Conservation (phyloP, 2,329 filamentous ascomycete genomes). For the Paraphaeosphaeria minitans region DNA sequence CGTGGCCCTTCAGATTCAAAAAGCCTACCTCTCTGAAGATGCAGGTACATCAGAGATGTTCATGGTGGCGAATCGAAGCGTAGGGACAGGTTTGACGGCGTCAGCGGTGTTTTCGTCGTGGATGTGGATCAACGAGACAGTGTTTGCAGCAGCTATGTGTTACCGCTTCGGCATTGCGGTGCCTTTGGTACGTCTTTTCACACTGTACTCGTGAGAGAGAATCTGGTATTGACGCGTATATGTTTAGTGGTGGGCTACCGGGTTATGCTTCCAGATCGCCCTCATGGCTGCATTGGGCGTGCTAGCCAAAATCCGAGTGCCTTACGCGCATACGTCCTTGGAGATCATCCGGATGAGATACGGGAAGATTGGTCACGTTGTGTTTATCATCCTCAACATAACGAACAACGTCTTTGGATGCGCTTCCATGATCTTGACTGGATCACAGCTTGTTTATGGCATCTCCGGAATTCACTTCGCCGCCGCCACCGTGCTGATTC, state of each 20-base stretch:
- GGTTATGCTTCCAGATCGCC: constrained; percentile 31
- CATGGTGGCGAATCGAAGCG: constrained; percentile 25
- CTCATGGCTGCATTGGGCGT: constrained; percentile 28
- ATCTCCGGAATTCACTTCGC: constrained; percentile 22
- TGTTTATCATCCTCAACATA: constrained; percentile 79
- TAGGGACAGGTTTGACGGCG: constrained; percentile 25
- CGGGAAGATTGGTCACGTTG: constrained; percentile 70
- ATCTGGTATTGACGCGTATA: not conserved
- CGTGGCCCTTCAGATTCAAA: constrained; percentile 22
- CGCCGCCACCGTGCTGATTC: constrained; percentile 56
- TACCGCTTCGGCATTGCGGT: constrained; percentile 35
- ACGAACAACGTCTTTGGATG: constrained; percentile 78
- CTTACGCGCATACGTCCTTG: constrained; percentile 46
- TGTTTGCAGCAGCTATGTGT: constrained; percentile 25
- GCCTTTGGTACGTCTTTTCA: constrained; percentile 16
- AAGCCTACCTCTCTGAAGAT: constrained; percentile 22
- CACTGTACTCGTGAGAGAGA: not conserved
- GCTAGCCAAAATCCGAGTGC: constrained; percentile 28
- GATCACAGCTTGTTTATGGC: constrained; percentile 75
- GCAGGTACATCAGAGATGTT: constrained; percentile 29
- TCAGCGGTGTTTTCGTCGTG: constrained; percentile 26
- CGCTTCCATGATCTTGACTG: constrained; percentile 84
- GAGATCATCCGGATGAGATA: constrained; percentile 83
- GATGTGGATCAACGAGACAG: constrained; percentile 25
- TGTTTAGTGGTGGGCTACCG: constrained; percentile 27